A percentile compares a stretch with the other conserved stretches of the same genome.
These are phyloP conservation scores for Solanum clarkiae DNA, from an alignment of 257 asterid species.

Conservation along the genomic window DNA sequence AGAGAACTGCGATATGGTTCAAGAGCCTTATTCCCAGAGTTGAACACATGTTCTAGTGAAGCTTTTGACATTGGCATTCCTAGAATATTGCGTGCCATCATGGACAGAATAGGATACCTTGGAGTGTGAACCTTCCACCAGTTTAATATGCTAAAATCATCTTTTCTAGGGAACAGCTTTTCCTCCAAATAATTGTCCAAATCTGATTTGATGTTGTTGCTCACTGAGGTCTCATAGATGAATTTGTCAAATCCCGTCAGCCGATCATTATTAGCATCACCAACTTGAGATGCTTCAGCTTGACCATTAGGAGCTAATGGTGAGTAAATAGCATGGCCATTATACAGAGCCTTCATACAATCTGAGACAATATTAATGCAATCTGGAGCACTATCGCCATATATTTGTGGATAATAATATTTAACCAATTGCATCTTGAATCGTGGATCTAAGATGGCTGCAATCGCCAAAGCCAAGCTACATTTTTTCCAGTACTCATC, in stretches of 20 bases:
- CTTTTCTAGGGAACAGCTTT: conserved; percentile 65
- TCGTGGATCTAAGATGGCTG: conserved; percentile 83
- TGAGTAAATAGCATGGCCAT: conserved; percentile 60
- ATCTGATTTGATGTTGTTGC: conserved; percentile 57
- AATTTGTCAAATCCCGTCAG: conserved; percentile 68
- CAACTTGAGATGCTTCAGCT: conserved; percentile 30
- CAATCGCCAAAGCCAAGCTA: conserved; percentile 95
- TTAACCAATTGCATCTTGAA: conserved; percentile 86
- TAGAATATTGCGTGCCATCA: conserved; percentile 81
- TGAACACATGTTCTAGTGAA: conserved; percentile 37
- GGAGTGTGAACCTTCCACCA: conserved; percentile 98
- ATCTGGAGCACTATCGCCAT: conserved; percentile 47
- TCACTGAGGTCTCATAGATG: conserved; percentile 48
- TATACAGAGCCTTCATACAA: conserved; percentile 80
- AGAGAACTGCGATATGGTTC: conserved; percentile 44
- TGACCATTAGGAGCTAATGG: conserved; percentile 53
- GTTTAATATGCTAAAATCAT: conserved; percentile 59
- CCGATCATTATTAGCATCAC: conserved; percentile 41
- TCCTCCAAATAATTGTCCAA: conserved; percentile 90
- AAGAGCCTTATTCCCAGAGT: conserved; percentile 41
- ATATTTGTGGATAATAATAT: conserved; percentile 76
- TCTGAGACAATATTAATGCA: conserved; percentile 69
- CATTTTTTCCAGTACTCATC: conserved; percentile 97
- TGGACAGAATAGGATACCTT: conserved; percentile 73
- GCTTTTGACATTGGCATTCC: conserved; percentile 87